Base-by-base conservation (phyloP, 495 filamentous ascomycete species). In the Chaetomium fimeti region DNA sequence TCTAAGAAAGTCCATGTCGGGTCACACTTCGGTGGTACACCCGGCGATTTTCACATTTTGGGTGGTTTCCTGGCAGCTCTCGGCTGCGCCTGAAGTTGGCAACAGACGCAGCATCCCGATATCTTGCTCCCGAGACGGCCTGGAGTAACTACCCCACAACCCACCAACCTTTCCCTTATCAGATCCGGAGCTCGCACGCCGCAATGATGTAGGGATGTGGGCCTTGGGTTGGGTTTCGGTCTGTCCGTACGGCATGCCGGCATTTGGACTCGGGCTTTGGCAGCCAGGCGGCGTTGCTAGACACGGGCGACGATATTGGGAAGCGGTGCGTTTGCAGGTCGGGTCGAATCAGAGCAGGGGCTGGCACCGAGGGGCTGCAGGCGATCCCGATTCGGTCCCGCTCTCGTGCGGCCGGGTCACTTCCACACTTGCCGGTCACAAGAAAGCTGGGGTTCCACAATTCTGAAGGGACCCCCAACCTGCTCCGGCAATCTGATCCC, bases 311-410 rank as follows among this genome's bases (percentile, higher is more conserved):
- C 40, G 40, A 43, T 15, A 43, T 43, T 13, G 22, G 38, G 5
- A 18, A 36, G 32, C 32, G 32, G 32, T 36, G 32, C 32, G 12
- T 36, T 36, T 51, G 16, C 27, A 24, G 13, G 49, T 38, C 32
- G 47, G 45, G 47, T 66, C 59, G 64, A 57, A 69, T 63, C 58
- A 65, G 57, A 57, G 32, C 15, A 15, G 38, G 18, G n/a, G 28
- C 27, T 27, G 60, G 45, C 45, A 49, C 45, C 45, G 71, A 71
- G 66, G 63, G 71, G 71, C 63, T 72, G 66, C 66, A 69, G 48
- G 32, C 52, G 59, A 47, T 70, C 62, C 71, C 68, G 71, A 69
- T 63, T 67, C 68, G 68, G 66, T 64, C 56, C 47, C 61, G 40
- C 27, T 57, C 1, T n/a, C 8, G 28, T 29, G 53, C 18, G 42